A percentile compares a stretch with the other conserved stretches of the same genome.
phyloP scores from a whole-genome alignment of 2,329 filamentous ascomycete genomes.

The Hymenoscyphus repandus region DNA sequence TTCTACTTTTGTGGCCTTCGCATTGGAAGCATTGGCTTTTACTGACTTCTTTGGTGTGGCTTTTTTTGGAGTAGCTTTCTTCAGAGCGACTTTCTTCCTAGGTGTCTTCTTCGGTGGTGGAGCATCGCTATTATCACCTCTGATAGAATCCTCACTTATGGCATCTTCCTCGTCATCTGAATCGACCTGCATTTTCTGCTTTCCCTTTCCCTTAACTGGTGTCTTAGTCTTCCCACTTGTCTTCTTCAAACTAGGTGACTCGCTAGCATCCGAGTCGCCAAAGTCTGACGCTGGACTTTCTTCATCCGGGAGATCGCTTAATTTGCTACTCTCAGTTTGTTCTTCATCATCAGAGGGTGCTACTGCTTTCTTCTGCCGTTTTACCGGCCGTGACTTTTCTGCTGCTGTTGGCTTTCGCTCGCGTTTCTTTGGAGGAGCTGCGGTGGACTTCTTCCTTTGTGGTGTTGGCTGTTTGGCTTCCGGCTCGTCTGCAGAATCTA shows the following conservation, averaged over 20 bases:
- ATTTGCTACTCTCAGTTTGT: conserved; percentile 7
- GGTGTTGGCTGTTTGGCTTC: conserved; percentile 4
- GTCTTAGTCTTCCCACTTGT: conserved; percentile 25
- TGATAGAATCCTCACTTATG: conserved; percentile 9
- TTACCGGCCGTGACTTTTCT: conserved; percentile 32
- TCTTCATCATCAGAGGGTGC: conserved; percentile 8
- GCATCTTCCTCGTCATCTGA: conserved; percentile 19
- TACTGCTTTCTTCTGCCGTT: conserved; percentile 23
- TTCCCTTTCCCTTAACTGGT: conserved; percentile 23
- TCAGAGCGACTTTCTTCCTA: conserved; percentile 13
- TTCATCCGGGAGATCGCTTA: conserved; percentile 12
- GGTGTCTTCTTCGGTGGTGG: conserved; percentile 19
- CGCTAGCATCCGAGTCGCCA: conserved; percentile 16
- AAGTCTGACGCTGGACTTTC: conserved; percentile 13
- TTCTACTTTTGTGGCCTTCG: conserved; percentile 5
- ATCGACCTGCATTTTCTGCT: conserved; percentile 21
- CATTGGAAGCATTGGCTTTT: not conserved
- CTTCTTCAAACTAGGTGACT: conserved; percentile 35
- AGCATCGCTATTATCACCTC: conserved; percentile 15
- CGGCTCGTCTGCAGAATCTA: conserved; percentile 1
- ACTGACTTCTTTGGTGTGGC: not conserved
- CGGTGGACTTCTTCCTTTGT: conserved; percentile 26
- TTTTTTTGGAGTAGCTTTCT: conserved; percentile 9
- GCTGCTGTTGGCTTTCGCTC: conserved; percentile 32
- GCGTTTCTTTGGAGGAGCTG: conserved; percentile 40